These are phyloP conservation scores for Metarhizium brunneum DNA, from an alignment of 2,329 filamentous ascomycete genomes.

Conservation along the genomic window DNA sequence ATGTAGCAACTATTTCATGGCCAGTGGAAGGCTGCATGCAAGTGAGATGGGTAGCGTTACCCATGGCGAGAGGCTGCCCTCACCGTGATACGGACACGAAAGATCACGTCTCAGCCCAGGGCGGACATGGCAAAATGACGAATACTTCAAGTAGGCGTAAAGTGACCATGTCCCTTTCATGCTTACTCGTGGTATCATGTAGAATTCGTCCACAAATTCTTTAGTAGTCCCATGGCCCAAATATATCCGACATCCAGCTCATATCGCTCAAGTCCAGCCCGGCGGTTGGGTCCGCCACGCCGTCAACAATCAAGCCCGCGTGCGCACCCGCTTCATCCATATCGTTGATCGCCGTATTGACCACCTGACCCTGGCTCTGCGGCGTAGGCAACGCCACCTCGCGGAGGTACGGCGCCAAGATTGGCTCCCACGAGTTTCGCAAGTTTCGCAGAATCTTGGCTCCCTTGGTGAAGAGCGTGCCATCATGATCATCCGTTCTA, in stretches of 20 bases:
- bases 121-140: too few relatives aligned
- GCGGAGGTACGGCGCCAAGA: conserved; percentile 18
- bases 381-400: not conserved
- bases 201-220: not conserved
- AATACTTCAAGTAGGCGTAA: too few relatives aligned
- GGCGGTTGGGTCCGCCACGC: conserved; percentile 11
- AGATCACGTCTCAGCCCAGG: too few relatives aligned
- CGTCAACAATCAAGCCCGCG: conserved; percentile 8
- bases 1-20: too few relatives aligned
- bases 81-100: too few relatives aligned
- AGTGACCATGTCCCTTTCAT: not conserved
- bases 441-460: conserved; percentile 26
- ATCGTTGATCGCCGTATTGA: not conserved
- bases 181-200: not conserved
- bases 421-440: conserved; percentile 25
- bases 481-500: conserved; percentile 17
- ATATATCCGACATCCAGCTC: conserved; percentile 28
- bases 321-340: conserved; percentile 1
- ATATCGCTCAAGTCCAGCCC: conserved; percentile 24
- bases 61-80: too few relatives aligned
- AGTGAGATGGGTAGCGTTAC: too few relatives aligned
- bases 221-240: conserved; percentile 27
- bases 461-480: conserved; percentile 22
- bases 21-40: too few relatives aligned
- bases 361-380: not conserved